A percentile compares a stretch with the other conserved stretches of the same genome.
These are phyloP conservation scores for Globisporangium splendens DNA, from an alignment of 352 stramenopile genomes.

Conservation along the genomic window DNA sequence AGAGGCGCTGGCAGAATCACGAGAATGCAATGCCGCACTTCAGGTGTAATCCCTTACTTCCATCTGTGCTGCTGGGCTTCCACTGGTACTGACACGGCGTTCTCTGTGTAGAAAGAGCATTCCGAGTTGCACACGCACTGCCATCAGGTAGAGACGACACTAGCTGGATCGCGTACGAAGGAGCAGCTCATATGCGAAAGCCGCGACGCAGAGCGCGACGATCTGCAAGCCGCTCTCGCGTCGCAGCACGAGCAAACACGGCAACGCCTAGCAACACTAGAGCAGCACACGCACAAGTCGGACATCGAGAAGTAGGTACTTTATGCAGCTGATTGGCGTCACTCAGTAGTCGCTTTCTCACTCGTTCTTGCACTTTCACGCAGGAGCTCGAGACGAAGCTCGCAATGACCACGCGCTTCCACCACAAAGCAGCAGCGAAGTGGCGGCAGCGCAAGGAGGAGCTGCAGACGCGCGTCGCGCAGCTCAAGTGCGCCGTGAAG, in stretches of 20 bases:
- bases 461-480: constrained; percentile 13
- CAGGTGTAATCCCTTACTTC: constrained; percentile 17
- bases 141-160: constrained; percentile 20
- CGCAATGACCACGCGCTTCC: constrained; percentile 2
- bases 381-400: constrained; percentile 15
- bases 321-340: background rate
- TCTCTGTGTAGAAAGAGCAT: constrained; percentile 12
- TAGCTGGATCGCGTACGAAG: constrained; percentile 21
- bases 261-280: background rate
- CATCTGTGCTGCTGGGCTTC: constrained; percentile 5
- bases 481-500: constrained; percentile 23
- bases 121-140: constrained; percentile 15
- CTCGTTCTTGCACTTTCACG: background rate
- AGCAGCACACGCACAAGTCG: constrained; percentile 5
- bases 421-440: constrained; percentile 3
- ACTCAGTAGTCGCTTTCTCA: background rate
- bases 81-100: background rate
- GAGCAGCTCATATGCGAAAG: constrained; percentile 22
- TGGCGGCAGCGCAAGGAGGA: constrained; percentile 16
- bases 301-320: constrained; percentile 13
- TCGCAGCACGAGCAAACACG: constrained; percentile 12
- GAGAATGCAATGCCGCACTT: constrained; percentile 5
- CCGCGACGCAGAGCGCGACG: constrained; percentile 19
- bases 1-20: constrained; percentile 12
- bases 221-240: constrained; percentile 13